phyloP scores from a whole-genome alignment of 495 filamentous ascomycete genomes.

The Astrothelium macrocarpum region DNA sequence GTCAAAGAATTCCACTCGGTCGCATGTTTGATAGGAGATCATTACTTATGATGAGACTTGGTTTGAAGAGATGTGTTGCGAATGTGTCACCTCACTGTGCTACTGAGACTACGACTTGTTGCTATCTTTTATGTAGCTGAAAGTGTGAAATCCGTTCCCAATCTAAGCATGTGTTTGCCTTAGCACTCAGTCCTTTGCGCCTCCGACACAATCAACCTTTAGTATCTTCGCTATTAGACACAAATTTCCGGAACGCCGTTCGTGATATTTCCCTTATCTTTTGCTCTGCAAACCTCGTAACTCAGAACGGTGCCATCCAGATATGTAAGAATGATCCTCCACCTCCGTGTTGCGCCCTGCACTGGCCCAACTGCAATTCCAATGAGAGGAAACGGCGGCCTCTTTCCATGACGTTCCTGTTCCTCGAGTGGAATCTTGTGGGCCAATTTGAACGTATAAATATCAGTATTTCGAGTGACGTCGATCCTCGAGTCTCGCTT shows the following conservation, averaged over 20 bases:
- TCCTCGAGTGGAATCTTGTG: constrained; percentile 37
- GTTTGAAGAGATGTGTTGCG: too few relatives aligned
- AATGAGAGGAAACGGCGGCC: constrained; percentile 40
- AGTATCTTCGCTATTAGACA: background rate
- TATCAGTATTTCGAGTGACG: background rate
- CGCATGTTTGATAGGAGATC: too few relatives aligned
- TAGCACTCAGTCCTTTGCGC: too few relatives aligned
- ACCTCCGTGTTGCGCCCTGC: constrained; percentile 48
- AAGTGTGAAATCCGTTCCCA: too few relatives aligned
- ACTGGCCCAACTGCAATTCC: constrained; percentile 53
- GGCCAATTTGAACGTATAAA: background rate
- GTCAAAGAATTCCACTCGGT: too few relatives aligned
- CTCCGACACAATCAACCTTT: too few relatives aligned
- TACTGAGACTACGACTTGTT: too few relatives aligned
- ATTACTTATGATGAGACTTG: too few relatives aligned
- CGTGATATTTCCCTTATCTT: background rate
- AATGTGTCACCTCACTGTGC: too few relatives aligned
- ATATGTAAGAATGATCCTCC: constrained; percentile 68
- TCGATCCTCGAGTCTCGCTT: too few relatives aligned
- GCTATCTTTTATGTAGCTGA: too few relatives aligned
- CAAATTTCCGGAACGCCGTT: background rate
- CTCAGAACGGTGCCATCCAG: constrained; percentile 65
- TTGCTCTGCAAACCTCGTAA: constrained; percentile 55
- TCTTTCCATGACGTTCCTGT: constrained; percentile 37
- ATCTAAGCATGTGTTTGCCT: too few relatives aligned